Evolutionary conservation across 2,329 filamentous ascomycete species (phyloP).

Genomic region (Hypoxylon sp.): DNA sequence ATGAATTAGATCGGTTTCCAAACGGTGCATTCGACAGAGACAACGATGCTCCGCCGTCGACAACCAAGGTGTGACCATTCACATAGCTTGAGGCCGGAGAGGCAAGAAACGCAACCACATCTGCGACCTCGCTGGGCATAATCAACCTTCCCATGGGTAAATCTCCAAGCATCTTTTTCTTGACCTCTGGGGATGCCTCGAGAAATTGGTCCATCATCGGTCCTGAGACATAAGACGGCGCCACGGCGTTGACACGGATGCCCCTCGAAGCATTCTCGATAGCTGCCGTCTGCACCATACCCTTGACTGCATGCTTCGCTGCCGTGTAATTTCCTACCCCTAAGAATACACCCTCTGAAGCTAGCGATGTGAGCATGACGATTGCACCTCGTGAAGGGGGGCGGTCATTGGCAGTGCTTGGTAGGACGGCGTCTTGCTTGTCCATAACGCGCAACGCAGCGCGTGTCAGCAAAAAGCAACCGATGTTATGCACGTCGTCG

Average conservation of each 20-base stretch:
- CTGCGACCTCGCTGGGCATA: slow-evolving; percentile 25
- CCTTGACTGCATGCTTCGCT: slow-evolving; percentile 35
- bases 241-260: slow-evolving; percentile 33
- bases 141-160: slow-evolving; percentile 29
- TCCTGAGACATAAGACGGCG: slow-evolving; percentile 33
- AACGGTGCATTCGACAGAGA: slow-evolving; percentile 30
- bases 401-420: background rate
- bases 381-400: slow-evolving; percentile 21
- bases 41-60: slow-evolving; percentile 34
- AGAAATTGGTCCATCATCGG: slow-evolving; percentile 33
- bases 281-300: slow-evolving; percentile 36
- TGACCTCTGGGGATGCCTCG: slow-evolving; percentile 25
- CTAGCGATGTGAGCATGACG: slow-evolving; percentile 35
- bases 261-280: slow-evolving; percentile 31
- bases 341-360: slow-evolving; percentile 32
- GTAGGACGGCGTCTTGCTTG: slow-evolving; percentile 14
- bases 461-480: slow-evolving; percentile 33
- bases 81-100: slow-evolving; percentile 36
- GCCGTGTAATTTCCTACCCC: slow-evolving; percentile 30
- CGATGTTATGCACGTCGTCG: slow-evolving; percentile 35
- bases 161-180: slow-evolving; percentile 32
- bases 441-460: slow-evolving; percentile 35
- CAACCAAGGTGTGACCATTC: slow-evolving; percentile 35
- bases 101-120: slow-evolving; percentile 34
- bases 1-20: background rate